Base-by-base conservation (phyloP, 208 protist genomes). In the Trypanosomatidae sp. region DNA sequence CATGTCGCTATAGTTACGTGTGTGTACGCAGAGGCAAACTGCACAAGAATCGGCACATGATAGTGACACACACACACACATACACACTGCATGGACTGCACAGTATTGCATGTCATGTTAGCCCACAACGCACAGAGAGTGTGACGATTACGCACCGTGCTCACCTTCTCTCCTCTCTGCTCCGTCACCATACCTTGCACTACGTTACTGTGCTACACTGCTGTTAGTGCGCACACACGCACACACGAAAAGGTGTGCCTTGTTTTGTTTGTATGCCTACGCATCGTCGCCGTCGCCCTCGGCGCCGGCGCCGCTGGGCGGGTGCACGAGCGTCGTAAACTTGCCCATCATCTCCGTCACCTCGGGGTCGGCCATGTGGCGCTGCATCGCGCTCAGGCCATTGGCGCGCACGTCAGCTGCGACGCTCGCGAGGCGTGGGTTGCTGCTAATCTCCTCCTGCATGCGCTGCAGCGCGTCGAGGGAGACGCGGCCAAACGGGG, bases 291-390 rank as follows among this genome's bases (percentile, higher is more conserved):
- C 47, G 43, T 13, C n/a, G n/a, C n/a, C n/a, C n/a, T n/a, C n/a
- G n/a, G n/a, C n/a, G 54, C 55, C 11, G 56, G 56, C n/a, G n/a
- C n/a, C n/a, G n/a, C n/a, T n/a, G 47, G 50, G 53, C 37, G 49
- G 43, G 45, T 80, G 62, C 54, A 83, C 71, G 15, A 74, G 6
- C 47, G 62, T 68, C 53, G 85, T 62, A 47, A 92, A 91, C 63
- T 88, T 83, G 33, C 75, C 68, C 70, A 95, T 92, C 19, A 90
- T 42, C 15, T 83, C 55, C 76, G 92, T 88, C 30, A 94, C 78
- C 28, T 94, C 84, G 0, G 89, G 89, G 49, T 96, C 84, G 18
- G 64, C 67, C 41, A 96, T 75, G 63, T 94, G 90, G 62, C 91
- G 89, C 61, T 88, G 69, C 48, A 96, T 84, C 16, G 84, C 89